Base-by-base conservation (phyloP, 345 rosid genomes). In the Gossypium mustelinum region DNA sequence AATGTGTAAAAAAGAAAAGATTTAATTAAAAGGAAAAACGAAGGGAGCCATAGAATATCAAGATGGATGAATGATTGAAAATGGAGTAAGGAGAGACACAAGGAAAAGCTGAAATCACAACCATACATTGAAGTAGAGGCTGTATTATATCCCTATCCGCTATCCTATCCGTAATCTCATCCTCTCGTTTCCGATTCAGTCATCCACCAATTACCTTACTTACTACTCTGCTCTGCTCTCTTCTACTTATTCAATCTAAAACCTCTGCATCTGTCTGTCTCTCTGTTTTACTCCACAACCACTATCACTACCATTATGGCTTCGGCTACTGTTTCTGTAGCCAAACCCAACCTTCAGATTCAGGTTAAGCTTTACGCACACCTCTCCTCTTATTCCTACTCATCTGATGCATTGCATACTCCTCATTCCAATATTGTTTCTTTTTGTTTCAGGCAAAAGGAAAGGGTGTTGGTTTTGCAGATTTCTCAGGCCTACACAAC, bases 271-370 rank as follows among this genome's bases (percentile, higher is more conserved):
- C 72, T 50, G 43, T 50, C 57, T 9, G 8, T 45, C 71, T 68
- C 20, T 48, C 57, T 22, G 6, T 66, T 52, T 66, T 55, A 39
- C 43, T 48, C 34, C 62, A 58, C 34, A 58, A 4, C 57, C 2
- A 52, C 57, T 16, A 17, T 34, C 39, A 45, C 39, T 11, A 25
- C 73, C 73, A 27, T 27, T 2, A 69, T 69, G 73, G 73, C 73
- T 84, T 91, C 94, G 91, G 97, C 97, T 87, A 86, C 97, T 79
- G 77, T 92, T 73, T 86, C 92, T 79, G 90, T 92, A 75, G 88
- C 94, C 87, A 95, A 89, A 85, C 95, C 98, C 39, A 76, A 95
- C 79, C 88, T 89, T 74, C 97, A 89, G 95, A 97, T 94, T 29
- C 47, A 58, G 62, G 62, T 58, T 22, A 34, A 22, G 41, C 41